Percentiles rank a stretch among this genome's conserved stretches.
phyloP scores from a whole-genome alignment of 192 early-diverging fungal species.

The Chytriomyces confervae region DNA sequence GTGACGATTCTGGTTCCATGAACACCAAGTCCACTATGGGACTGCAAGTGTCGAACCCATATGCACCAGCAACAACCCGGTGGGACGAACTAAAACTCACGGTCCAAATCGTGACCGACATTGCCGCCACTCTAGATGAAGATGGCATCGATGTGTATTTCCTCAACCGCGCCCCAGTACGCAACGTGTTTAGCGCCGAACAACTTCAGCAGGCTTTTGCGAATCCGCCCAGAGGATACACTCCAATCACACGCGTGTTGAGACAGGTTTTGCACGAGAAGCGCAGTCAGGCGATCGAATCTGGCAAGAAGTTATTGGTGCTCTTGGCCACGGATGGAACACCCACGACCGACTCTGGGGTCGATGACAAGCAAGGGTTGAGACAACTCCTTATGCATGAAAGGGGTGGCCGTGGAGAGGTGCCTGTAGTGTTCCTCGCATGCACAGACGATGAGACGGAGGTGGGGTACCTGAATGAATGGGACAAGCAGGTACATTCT shows the following conservation, averaged over 20 bases:
- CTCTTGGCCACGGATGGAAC: constrained; percentile 31
- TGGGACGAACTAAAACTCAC: constrained; percentile 37
- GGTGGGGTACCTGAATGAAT: constrained; percentile 27
- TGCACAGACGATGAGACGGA: constrained; percentile 32
- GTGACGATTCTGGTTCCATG: constrained; percentile 40
- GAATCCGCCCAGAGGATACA: constrained; percentile 4
- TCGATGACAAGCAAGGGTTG: constrained; percentile 13
- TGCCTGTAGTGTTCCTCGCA: constrained; percentile 21
- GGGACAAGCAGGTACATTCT: constrained; percentile 19
- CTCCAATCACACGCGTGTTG: constrained; percentile 25
- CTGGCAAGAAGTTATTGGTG: constrained; percentile 23
- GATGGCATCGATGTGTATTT: constrained; percentile 38
- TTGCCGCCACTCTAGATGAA: constrained; percentile 26
- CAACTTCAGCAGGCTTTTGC: neutral
- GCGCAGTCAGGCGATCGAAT: neutral
- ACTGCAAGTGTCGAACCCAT: constrained; percentile 18
- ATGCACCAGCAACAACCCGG: constrained; percentile 15
- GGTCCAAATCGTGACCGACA: constrained; percentile 22
- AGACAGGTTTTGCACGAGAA: constrained; percentile 18
- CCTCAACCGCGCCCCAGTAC: constrained; percentile 23
- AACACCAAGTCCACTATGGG: neutral
- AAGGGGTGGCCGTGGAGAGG: constrained; percentile 2
- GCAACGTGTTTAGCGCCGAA: constrained; percentile 5
- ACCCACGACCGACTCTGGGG: constrained; percentile 16
- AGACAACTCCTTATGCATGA: constrained; percentile 19